These are phyloP conservation scores for Phaffomyces thermotolerans DNA, from an alignment of 805 yeast species.

Conservation along the genomic window DNA sequence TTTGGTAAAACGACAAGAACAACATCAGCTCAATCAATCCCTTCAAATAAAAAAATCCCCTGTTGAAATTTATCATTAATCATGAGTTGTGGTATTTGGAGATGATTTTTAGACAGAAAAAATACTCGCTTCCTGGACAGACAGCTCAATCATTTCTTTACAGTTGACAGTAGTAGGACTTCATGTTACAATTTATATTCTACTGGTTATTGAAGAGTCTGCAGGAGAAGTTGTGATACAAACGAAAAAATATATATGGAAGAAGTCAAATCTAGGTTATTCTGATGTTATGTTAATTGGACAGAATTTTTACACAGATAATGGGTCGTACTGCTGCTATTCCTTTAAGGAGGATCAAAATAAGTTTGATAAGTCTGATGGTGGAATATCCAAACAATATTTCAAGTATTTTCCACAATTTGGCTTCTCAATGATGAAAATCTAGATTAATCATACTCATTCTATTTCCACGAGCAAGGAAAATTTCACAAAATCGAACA, in stretches of 20 bases:
- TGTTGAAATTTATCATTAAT: no score
- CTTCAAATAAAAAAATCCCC: no score
- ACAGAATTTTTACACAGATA: not conserved
- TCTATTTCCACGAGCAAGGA: not conserved
- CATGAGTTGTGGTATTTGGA: no score
- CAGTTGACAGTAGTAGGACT: not conserved
- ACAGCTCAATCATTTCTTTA: not conserved
- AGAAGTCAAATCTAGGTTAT: not conserved
- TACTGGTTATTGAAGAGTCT: not conserved
- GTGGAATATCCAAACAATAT: not conserved
- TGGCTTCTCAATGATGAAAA: not conserved
- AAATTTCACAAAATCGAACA: not conserved
- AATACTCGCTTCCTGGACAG: not conserved
- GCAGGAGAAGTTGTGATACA: not conserved
- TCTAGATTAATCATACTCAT: not conserved
- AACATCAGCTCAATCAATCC: not conserved
- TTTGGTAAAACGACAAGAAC: conserved; percentile 44
- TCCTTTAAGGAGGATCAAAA: not conserved
- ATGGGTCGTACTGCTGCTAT: not conserved
- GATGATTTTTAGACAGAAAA: no score
- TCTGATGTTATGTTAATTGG: not conserved
- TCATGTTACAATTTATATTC: not conserved
- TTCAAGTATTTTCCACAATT: not conserved
- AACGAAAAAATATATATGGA: not conserved
- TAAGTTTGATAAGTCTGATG: no score